Base-by-base conservation (phyloP, 129 eudicot species). In the Solidago caesia region DNA sequence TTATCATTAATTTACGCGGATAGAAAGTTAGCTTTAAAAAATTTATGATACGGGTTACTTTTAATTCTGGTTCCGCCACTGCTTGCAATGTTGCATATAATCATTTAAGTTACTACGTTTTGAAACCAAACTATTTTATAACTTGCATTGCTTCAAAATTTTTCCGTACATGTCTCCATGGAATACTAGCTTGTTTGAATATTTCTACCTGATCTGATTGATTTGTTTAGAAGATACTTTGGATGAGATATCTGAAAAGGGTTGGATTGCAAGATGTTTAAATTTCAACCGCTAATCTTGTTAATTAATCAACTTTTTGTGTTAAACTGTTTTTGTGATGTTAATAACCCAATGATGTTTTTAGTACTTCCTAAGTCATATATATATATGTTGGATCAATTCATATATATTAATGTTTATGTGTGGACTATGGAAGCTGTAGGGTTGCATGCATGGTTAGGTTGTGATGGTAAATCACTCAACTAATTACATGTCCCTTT, bases 401-500 rank as follows among this genome's bases (percentile, higher is more conserved):
- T 65, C 61, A 79, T 4, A 68, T 56, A 33, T 33, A 33, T 1
- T 33, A 33, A 33, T 67, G 21, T 67, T 46, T 12, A 63, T n/a
- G n/a, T n/a, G n/a, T n/a, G n/a, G 41, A 42, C 12, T 39, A 41
- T 44, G n/a, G 26, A 11, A 44, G 9, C 14, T 27, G 26, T 45
- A 70, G 11, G 53, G 60, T 73, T 67, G 51, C 39, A n/a, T n/a
- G n/a, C n/a, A 44, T 79, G 44, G 44, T 75, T 53, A 59, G 73
- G 79, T 73, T 67, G 42, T 52, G 65, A 75, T 68, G 75, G 75
- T 76, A 74, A 55, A 67, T 68, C 65, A 48, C 52, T 75, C 84
- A 55, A 75, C 73, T 61, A 74, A 75, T 52, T 52, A 62, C 76
- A 61, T 61, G n/a, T 39, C 72, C 65, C 74, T 6, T n/a, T n/a